A percentile compares a stretch with the other conserved stretches of the same genome.
These are phyloP conservation scores for Verticillium tricorpus DNA, from an alignment of 2,329 filamentous ascomycete genomes.

Conservation along the genomic window DNA sequence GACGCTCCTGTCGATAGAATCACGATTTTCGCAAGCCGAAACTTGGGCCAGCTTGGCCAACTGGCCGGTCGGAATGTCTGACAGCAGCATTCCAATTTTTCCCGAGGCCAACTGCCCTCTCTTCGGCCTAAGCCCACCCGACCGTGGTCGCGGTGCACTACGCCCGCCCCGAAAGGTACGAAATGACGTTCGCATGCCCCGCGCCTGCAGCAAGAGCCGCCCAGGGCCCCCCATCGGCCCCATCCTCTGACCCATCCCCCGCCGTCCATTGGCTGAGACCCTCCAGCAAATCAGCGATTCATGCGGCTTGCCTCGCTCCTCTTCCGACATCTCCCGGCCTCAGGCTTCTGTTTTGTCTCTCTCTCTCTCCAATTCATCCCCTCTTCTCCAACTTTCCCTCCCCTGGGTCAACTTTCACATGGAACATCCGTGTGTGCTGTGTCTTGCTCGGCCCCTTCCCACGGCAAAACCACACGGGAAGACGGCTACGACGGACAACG, in stretches of 20 bases:
- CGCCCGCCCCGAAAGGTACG: background rate
- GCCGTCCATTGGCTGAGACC: background rate
- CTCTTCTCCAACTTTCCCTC: background rate
- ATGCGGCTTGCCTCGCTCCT: constrained; percentile 5
- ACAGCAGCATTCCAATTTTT: background rate
- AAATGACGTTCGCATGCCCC: constrained; percentile 10
- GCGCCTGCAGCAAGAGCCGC: constrained; percentile 10
- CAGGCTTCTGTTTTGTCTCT: background rate
- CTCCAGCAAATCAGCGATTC: constrained; percentile 5
- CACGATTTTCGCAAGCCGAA: background rate
- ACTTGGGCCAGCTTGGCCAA: background rate
- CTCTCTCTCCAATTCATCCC: background rate
- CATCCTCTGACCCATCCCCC: constrained; percentile 1
- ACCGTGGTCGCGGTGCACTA: background rate
- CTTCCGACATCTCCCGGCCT: constrained; percentile 12
- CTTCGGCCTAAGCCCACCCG: background rate
- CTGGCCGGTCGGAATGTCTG: background rate
- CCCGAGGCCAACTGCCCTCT: background rate
- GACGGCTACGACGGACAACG: background rate
- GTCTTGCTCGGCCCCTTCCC: background rate
- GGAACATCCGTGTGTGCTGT: background rate
- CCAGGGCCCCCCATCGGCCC: constrained; percentile 7
- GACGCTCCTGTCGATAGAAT: background rate
- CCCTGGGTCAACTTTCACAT: background rate
- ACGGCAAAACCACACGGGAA: background rate